Evolutionary conservation across 345 rosid species (phyloP).

Genomic region (Acer negundo): DNA sequence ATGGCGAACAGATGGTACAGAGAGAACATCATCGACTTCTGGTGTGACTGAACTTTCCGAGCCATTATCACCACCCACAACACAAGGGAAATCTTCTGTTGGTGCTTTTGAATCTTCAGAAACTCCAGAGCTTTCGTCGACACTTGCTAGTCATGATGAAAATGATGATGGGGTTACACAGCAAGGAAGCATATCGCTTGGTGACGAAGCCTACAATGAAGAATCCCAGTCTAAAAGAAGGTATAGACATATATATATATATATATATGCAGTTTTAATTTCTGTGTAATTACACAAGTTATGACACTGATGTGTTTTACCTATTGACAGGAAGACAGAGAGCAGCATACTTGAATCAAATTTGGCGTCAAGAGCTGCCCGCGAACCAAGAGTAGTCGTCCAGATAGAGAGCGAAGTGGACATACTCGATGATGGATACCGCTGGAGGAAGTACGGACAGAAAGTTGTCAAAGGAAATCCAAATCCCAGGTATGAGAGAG

Average conservation of each 20-base stretch:
- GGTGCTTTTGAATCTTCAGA: slow-evolving; percentile 43
- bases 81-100: slow-evolving; percentile 34
- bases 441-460: slow-evolving; percentile 79
- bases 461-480: slow-evolving; percentile 81
- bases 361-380: slow-evolving; percentile 51
- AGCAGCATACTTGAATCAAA: slow-evolving; percentile 43
- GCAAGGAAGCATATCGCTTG: slow-evolving; percentile 39
- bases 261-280: background rate
- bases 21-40: slow-evolving; percentile 52
- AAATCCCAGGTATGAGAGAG: slow-evolving; percentile 56
- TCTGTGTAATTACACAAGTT: slow-evolving; percentile 9
- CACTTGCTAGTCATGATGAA: slow-evolving; percentile 56
- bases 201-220: slow-evolving; percentile 43
- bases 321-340: slow-evolving; percentile 52
- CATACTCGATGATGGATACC: slow-evolving; percentile 75
- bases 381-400: slow-evolving; percentile 68
- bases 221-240: slow-evolving; percentile 67
- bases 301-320: background rate
- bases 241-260: no score
- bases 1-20: slow-evolving; percentile 38
- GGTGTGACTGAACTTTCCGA: slow-evolving; percentile 52
- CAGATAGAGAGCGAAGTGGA: slow-evolving; percentile 72
- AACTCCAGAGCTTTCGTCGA: slow-evolving; percentile 54
- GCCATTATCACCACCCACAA: slow-evolving; percentile 36
- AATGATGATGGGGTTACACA: slow-evolving; percentile 50